phyloP scores from a whole-genome alignment of 345 rosid genomes.

The Lenwebbia sp. region DNA sequence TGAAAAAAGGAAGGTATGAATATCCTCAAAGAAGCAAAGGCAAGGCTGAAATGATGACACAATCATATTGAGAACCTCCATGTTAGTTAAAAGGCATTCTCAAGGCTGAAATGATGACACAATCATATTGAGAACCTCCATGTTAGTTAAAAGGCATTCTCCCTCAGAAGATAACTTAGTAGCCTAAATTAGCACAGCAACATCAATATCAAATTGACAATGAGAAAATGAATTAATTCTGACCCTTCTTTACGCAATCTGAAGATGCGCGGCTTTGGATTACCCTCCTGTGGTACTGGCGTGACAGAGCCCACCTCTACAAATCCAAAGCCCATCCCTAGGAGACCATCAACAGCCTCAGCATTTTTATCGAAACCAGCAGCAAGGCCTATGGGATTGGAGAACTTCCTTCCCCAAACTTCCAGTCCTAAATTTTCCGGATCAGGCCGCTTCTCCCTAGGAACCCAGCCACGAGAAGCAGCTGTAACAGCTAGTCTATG shows the following conservation, averaged over 20 bases:
- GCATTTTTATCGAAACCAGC: conserved; percentile 99
- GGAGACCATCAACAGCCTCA: conserved; percentile 85
- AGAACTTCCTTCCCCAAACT: conserved; percentile 96
- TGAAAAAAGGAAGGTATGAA: neutral
- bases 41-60: neutral
- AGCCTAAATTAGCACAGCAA: neutral
- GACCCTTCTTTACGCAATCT: conserved; percentile 79
- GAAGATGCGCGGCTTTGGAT: conserved; percentile 85
- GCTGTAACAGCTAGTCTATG: conserved; percentile 86
- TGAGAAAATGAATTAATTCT: conserved; percentile 9
- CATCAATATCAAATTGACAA: neutral
- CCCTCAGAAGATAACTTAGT: neutral
- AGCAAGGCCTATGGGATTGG: conserved; percentile 93
- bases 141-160: neutral
- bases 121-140: neutral
- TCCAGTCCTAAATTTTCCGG: conserved; percentile 63
- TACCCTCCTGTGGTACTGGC: conserved; percentile 95
- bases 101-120: neutral
- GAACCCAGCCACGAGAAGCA: conserved; percentile 96
- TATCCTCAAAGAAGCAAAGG: neutral
- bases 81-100: neutral
- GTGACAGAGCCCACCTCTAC: conserved; percentile 98
- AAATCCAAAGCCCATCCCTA: conserved; percentile 89
- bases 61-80: neutral
- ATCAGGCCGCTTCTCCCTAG: conserved; percentile 92